phyloP scores from a whole-genome alignment of 2,329 filamentous ascomycete species.

The Diaporthe citri region DNA sequence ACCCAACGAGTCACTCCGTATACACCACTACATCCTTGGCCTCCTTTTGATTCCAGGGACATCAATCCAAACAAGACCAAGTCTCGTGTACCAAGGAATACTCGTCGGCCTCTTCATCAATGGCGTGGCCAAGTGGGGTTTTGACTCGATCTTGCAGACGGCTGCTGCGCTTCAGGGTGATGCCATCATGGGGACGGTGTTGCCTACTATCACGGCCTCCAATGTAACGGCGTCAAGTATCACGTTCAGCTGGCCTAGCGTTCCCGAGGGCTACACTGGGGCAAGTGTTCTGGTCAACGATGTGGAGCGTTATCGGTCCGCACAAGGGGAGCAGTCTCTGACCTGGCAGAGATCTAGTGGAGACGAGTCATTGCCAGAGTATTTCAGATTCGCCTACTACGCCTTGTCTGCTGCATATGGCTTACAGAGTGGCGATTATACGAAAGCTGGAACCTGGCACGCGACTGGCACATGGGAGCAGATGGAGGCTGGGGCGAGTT shows the following conservation, averaged over 20 bases:
- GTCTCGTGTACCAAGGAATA: conserved; percentile 78
- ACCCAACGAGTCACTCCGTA: conserved; percentile 75
- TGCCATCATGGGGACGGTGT: conserved; percentile 56
- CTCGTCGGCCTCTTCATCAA: conserved; percentile 82
- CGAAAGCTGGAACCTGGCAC: conserved; percentile 46
- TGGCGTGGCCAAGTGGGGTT: conserved; percentile 82
- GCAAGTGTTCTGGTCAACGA: conserved; percentile 50
- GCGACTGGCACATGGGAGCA: conserved; percentile 47
- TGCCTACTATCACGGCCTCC: conserved; percentile 57
- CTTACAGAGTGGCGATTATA: conserved; percentile 43
- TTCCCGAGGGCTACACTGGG: conserved; percentile 42
- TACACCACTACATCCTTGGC: conserved; percentile 82
- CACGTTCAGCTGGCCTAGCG: conserved; percentile 50
- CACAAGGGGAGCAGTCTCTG: conserved; percentile 42
- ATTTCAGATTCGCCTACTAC: conserved; percentile 46
- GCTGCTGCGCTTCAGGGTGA: conserved; percentile 68
- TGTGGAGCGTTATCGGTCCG: conserved; percentile 45
- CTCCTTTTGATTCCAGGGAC: conserved; percentile 80
- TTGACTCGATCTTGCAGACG: conserved; percentile 78
- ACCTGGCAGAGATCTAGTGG: conserved; percentile 41
- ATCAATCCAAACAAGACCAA: conserved; percentile 76
- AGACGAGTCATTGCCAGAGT: conserved; percentile 42
- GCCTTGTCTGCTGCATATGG: conserved; percentile 45
- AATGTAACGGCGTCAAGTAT: conserved; percentile 63
- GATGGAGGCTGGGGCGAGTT: conserved; percentile 34